Percentiles rank a stretch among this genome's conserved stretches.
phyloP scores from a whole-genome alignment of 2,329 filamentous ascomycete genomes.

The Curvularia verruculosa region DNA sequence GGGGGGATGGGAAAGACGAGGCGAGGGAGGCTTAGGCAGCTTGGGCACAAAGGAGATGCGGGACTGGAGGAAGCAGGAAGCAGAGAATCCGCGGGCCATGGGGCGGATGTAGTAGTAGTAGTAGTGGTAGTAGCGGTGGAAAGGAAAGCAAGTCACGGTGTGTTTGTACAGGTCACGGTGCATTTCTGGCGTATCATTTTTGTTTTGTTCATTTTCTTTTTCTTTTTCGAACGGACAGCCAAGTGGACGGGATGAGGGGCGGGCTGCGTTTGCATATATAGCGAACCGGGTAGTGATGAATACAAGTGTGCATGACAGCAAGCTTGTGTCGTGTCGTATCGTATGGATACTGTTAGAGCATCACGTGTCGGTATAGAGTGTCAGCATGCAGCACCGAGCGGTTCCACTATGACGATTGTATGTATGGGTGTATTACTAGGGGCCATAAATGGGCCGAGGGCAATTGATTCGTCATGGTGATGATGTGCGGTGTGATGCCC shows the following conservation, averaged over 20 bases:
- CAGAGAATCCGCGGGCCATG: constrained; percentile 77
- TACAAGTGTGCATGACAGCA: background rate
- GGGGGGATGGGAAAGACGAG: constrained; percentile 70
- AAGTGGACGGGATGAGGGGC: background rate
- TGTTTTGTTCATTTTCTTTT: background rate
- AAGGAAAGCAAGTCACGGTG: background rate
- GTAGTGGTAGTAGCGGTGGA: too few relatives aligned
- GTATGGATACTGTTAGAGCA: background rate
- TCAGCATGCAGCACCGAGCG: too few relatives aligned
- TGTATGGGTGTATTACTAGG: background rate
- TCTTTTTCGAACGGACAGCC: background rate
- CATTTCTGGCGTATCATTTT: constrained; percentile 17
- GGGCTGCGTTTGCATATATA: background rate
- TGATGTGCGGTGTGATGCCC: constrained; percentile 16
- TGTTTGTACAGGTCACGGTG: background rate
- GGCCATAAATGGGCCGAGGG: background rate
- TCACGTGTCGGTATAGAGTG: background rate
- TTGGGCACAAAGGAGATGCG: constrained; percentile 91
- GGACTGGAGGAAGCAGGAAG: constrained; percentile 80
- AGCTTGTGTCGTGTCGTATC: background rate
- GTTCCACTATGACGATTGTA: background rate
- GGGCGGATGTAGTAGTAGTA: constrained; percentile 67
- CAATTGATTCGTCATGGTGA: constrained; percentile 11
- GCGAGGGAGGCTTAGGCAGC: constrained; percentile 85
- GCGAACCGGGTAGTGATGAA: background rate